Percentiles rank a stretch among this genome's conserved stretches.
Conservation (phyloP, 805 yeast species). For the Candida orba region DNA sequence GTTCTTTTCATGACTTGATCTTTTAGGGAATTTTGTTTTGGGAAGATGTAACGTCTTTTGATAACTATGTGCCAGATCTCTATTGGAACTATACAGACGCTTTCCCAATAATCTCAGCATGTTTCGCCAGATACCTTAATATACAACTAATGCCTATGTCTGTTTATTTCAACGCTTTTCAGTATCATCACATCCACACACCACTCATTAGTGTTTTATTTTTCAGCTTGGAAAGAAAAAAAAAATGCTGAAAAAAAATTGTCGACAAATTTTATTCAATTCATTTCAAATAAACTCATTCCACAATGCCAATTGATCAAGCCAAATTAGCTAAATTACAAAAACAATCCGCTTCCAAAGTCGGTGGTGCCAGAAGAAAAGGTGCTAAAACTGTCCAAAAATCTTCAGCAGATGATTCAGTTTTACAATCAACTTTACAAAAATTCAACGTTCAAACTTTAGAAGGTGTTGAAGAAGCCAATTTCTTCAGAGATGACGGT, state of each 20-base stretch:
- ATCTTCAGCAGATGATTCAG: slow-evolving; percentile 79
- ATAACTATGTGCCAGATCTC: slow-evolving; percentile 19
- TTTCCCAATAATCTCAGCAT: slow-evolving; percentile 1
- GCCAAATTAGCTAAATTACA: slow-evolving; percentile 91
- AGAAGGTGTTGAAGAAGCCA: slow-evolving; percentile 92
- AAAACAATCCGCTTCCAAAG: slow-evolving; percentile 75
- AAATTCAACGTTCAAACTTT: slow-evolving; percentile 85
- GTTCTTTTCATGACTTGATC: slow-evolving; percentile 43
- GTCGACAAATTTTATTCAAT: slow-evolving; percentile 4
- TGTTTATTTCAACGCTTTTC: too few species aligned
- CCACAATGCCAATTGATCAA: slow-evolving; percentile 80
- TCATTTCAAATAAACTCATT: not conserved
- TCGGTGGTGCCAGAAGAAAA: slow-evolving; percentile 87
- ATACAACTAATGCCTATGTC: too few species aligned
- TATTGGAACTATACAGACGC: slow-evolving; percentile 1
- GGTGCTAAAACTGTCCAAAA: slow-evolving; percentile 66
- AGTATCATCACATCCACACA: slow-evolving; percentile 7
- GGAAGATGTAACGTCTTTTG: slow-evolving; percentile 43
- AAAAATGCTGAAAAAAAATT: slow-evolving; percentile 6
- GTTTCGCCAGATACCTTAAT: not conserved
- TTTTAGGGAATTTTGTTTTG: slow-evolving; percentile 55
- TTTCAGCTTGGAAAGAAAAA: not conserved
- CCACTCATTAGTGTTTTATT: not conserved
- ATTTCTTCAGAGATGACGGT: slow-evolving; percentile 96
- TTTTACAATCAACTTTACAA: slow-evolving; percentile 80